phyloP scores from a whole-genome alignment of 1,284 basidiomycete species.

The Heterobasidion occidentale region DNA sequence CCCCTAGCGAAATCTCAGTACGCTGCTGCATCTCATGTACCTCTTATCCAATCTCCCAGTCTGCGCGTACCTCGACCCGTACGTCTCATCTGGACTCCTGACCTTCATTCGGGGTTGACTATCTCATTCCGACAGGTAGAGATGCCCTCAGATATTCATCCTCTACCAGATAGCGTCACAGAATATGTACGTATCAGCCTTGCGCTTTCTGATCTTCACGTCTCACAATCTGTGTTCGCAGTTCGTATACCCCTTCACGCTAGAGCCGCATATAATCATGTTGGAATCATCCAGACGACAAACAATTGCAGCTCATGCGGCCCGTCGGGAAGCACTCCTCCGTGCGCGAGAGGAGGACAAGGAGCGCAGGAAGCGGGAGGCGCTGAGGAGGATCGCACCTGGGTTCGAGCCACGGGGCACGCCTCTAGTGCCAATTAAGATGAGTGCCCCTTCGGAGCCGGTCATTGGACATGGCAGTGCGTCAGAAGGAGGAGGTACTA shows the following conservation, averaged over 20 bases:
- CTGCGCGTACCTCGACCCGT: slow-evolving; percentile 81
- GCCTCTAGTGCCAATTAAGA: slow-evolving; percentile 44
- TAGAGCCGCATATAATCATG: slow-evolving; percentile 78
- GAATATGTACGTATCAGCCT: slow-evolving; percentile 62
- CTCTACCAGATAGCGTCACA: slow-evolving; percentile 81
- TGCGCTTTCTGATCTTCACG: neutral
- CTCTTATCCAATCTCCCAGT: slow-evolving; percentile 86
- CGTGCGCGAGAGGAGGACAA: slow-evolving; percentile 70
- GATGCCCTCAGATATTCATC: slow-evolving; percentile 85
- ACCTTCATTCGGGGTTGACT: neutral
- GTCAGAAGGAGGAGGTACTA: neutral
- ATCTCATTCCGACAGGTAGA: slow-evolving; percentile 46
- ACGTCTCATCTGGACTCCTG: slow-evolving; percentile 15
- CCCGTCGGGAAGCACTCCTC: slow-evolving; percentile 64
- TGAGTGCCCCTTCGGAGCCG: slow-evolving; percentile 10
- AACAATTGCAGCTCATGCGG: slow-evolving; percentile 56
- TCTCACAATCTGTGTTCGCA: slow-evolving; percentile 24
- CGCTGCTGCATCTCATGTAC: slow-evolving; percentile 63
- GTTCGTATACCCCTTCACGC: slow-evolving; percentile 92
- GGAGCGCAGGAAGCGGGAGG: slow-evolving; percentile 68
- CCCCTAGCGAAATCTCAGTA: slow-evolving; percentile 44
- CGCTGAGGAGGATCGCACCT: slow-evolving; percentile 64
- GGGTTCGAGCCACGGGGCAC: slow-evolving; percentile 59
- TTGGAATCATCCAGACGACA: slow-evolving; percentile 62
- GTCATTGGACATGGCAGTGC: slow-evolving; percentile 1